Conservation (phyloP, 1,284 basidiomycete species). For the Apiotrichum montevideense region DNA sequence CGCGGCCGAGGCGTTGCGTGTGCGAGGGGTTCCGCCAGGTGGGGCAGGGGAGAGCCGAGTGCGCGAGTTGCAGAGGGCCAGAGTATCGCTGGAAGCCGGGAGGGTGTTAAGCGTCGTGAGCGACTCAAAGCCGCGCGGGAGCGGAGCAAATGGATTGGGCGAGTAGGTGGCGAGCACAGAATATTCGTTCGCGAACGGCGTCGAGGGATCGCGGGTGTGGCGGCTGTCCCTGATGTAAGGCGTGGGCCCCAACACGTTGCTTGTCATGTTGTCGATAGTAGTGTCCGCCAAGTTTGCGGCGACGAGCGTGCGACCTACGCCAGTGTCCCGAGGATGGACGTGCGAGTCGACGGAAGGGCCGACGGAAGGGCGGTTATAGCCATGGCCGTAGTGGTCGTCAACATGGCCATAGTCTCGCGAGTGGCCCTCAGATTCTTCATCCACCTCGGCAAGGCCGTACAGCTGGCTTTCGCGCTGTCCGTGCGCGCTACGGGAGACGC, state of each 20-base stretch:
- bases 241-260: not conserved
- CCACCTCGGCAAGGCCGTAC: not conserved
- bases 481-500: not conserved
- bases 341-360: no score
- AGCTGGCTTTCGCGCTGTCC: not conserved
- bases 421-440: not conserved
- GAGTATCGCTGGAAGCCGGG: not conserved
- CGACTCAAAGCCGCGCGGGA: conserved; percentile 30
- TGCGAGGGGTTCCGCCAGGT: not conserved
- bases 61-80: not conserved
- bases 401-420: not conserved
- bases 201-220: not conserved
- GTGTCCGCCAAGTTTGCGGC: not conserved
- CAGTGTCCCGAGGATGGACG: no score
- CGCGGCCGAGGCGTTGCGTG: not conserved
- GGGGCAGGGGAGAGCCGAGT: not conserved
- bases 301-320: not conserved
- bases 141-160: conserved; percentile 28
- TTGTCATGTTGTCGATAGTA: no score
- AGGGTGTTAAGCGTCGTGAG: conserved; percentile 11
- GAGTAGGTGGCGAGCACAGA: conserved; percentile 29
- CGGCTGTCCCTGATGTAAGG: not conserved
- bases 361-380: no score
- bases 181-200: not conserved
- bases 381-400: not conserved